Conservation (phyloP, 352 stramenopile genomes). For the Peronospora destructor region DNA sequence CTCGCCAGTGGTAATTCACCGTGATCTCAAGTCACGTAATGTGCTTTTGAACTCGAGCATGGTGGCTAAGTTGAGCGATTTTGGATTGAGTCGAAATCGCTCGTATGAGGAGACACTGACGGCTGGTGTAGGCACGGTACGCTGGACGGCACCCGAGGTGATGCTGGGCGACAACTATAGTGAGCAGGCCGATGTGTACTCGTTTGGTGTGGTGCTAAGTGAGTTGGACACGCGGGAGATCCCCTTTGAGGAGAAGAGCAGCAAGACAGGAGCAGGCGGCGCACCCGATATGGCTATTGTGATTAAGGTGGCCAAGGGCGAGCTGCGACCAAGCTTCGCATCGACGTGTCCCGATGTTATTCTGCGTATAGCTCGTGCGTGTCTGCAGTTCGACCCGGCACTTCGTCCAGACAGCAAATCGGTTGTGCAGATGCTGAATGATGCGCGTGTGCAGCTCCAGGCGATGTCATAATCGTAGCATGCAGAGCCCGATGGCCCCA, state of each 20-base stretch:
- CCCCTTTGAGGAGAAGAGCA: constrained; percentile 81
- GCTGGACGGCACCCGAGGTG: constrained; percentile 82
- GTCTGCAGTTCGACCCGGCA: constrained; percentile 78
- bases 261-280: constrained; percentile 43
- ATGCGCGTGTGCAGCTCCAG: constrained; percentile 58
- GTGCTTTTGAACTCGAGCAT: constrained; percentile 72
- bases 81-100: constrained; percentile 73
- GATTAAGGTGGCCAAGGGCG: constrained; percentile 78
- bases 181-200: constrained; percentile 84
- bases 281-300: constrained; percentile 80
- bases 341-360: constrained; percentile 52
- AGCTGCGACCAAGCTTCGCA: constrained; percentile 71
- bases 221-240: constrained; percentile 85
- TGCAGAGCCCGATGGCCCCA: constrained; percentile 37
- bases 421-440: constrained; percentile 75
- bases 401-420: constrained; percentile 63
- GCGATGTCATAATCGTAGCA: constrained; percentile 24
- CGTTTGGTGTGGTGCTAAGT: constrained; percentile 81
- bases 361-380: constrained; percentile 69
- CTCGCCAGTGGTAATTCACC: constrained; percentile 78
- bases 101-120: constrained; percentile 84
- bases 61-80: constrained; percentile 82
- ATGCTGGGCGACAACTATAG: constrained; percentile 86
- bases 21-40: constrained; percentile 80
- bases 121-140: constrained; percentile 73